These are phyloP conservation scores for Krasilnikovozyma curviuscula DNA, from an alignment of 768 basidiomycete genomes.

Conservation along the genomic window DNA sequence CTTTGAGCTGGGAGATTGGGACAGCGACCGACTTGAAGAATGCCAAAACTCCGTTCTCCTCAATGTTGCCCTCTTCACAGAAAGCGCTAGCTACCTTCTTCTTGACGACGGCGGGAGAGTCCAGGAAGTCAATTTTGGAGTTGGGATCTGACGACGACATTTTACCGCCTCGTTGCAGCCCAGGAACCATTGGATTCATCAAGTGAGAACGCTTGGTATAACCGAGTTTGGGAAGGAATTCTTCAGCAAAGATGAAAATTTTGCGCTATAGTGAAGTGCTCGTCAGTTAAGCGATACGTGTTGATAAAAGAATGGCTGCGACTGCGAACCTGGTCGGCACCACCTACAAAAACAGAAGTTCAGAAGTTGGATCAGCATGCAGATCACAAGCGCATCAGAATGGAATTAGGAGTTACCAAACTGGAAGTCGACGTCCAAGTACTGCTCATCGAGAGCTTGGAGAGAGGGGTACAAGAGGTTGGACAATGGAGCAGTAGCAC, in stretches of 20 bases:
- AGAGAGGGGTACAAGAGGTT: constrained; percentile 88
- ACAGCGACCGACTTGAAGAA: constrained; percentile 77
- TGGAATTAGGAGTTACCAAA: constrained; percentile 39
- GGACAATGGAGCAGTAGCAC: constrained; percentile 72
- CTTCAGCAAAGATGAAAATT: constrained; percentile 94
- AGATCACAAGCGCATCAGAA: background rate
- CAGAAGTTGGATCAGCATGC: background rate
- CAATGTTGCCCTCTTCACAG: constrained; percentile 77
- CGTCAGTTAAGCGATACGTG: background rate
- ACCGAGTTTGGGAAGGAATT: constrained; percentile 80
- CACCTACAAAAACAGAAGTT: constrained; percentile 21
- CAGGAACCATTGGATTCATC: constrained; percentile 97
- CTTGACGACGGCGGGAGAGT: constrained; percentile 58
- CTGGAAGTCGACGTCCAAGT: constrained; percentile 87
- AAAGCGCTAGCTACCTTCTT: constrained; percentile 82
- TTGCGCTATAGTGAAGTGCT: constrained; percentile 45
- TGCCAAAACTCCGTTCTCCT: constrained; percentile 70
- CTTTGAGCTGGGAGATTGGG: constrained; percentile 49
- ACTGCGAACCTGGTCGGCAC: constrained; percentile 68
- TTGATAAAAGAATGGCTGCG: background rate
- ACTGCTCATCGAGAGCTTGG: constrained; percentile 93
- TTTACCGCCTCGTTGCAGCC: constrained; percentile 67
- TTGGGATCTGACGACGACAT: constrained; percentile 98
- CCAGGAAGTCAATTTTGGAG: constrained; percentile 95
- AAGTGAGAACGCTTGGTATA: constrained; percentile 88